Evolutionary conservation across 768 basidiomycete species (phyloP), one percentile per base, ranked within the genome.

Genomic region (Mycena sanguinolenta): DNA sequence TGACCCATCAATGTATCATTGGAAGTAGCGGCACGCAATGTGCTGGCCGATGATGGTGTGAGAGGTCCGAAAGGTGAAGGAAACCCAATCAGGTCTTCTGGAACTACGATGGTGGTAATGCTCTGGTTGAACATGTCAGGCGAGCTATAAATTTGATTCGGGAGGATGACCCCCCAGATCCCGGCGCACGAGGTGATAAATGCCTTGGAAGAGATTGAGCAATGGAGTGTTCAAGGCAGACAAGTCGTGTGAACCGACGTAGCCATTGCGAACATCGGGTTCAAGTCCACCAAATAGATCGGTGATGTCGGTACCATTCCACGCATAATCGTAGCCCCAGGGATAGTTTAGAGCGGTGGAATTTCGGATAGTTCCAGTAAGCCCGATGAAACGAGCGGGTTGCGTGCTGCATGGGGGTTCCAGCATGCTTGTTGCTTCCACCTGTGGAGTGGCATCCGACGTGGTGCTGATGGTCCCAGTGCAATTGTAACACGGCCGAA

Each of bases 131-230:
- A 55, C 30, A 55, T 55, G 19, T n/a, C 54, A 1, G 54, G 32
- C 6, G 54, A 55, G 19, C 21, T 55, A 30, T 55, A 7, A n/a
- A 55, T 55, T 30, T 55, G 54, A 55, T 55, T 55, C 12, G n/a
- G 21, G 32, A 34, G 54, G 30, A 55, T 55, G 32, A 55, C 54
- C 10, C 54, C n/a, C 54, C 32, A 55, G 32, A 32, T 55, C 54
- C 7, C 32, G 1, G 32, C 54, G 54, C 21, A 55, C 32, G 13
- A 55, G 32, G 32, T 55, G 54, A 12, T 55, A 55, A 34, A 14
- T 12, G 54, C 13, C 54, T 36, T 55, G 54, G 5, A 55, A 55
- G 21, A 55, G 8, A 36, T 55, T 55, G 34, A n/a, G 32, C 32
- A 55, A 55, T n/a, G 54, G 5, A 2, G 19, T 12, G 2, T 55